These are phyloP conservation scores for Candida sphagnicola DNA, from an alignment of 805 yeast species.

Conservation along the genomic window DNA sequence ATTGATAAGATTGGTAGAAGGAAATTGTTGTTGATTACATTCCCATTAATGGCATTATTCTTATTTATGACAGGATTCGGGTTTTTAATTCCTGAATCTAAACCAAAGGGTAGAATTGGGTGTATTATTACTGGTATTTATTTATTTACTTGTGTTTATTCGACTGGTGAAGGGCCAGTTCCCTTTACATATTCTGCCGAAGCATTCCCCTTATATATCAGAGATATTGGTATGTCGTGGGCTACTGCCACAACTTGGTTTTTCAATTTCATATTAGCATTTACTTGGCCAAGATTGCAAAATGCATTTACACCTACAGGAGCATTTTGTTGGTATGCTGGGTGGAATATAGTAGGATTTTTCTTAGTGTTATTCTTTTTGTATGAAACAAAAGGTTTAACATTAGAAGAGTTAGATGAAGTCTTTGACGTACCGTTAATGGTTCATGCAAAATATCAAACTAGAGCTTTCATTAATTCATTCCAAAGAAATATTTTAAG, in stretches of 20 bases:
- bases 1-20: conserved; percentile 79
- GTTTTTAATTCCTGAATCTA: conserved; percentile 57
- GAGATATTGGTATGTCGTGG: conserved; percentile 77
- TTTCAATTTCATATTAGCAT: conserved; percentile 64
- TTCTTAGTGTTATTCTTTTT: conserved; percentile 66
- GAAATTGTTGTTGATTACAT: conserved; percentile 49
- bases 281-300: conserved; percentile 75
- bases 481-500: conserved; percentile 45
- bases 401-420: conserved; percentile 74
- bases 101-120: conserved; percentile 54
- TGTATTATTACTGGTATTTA: conserved; percentile 65
- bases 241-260: conserved; percentile 77
- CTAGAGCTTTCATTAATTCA: conserved; percentile 31
- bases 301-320: conserved; percentile 72
- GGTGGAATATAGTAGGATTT: conserved; percentile 72
- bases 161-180: conserved; percentile 86
- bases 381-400: conserved; percentile 64
- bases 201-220: conserved; percentile 68
- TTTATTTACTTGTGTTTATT: conserved; percentile 66
- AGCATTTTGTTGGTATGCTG: conserved; percentile 87
- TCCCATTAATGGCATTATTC: conserved; percentile 63
- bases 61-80: conserved; percentile 64
- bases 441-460: conserved; percentile 50
- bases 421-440: conserved; percentile 60
- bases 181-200: conserved; percentile 89